A percentile compares a stretch with the other conserved stretches of the same genome.
Conservation (phyloP, 2,329 filamentous ascomycete species). For the Scopulariopsis brevicaulis region DNA sequence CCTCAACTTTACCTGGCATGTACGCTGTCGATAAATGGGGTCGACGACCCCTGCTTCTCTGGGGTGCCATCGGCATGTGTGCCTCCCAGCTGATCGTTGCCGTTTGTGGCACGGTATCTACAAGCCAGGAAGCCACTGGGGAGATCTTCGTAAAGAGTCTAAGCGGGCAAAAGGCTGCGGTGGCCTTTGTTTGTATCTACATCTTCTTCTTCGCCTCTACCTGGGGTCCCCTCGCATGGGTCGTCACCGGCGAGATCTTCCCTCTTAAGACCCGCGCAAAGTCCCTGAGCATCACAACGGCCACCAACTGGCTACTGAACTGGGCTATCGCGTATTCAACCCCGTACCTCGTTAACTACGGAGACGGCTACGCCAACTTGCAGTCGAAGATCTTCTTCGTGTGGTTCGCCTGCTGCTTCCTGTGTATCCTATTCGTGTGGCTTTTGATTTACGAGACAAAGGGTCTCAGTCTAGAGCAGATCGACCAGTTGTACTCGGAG, state of each 20-base stretch:
- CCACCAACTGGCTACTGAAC: conserved; percentile 66
- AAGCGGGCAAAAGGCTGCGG: conserved; percentile 40
- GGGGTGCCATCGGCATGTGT: conserved; percentile 51
- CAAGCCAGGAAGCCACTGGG: conserved; percentile 33
- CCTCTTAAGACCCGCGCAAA: conserved; percentile 54
- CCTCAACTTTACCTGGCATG: conserved; percentile 23
- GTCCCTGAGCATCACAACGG: conserved; percentile 55
- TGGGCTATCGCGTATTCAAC: conserved; percentile 73
- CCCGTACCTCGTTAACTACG: conserved; percentile 68
- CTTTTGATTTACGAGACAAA: conserved; percentile 83
- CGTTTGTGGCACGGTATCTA: conserved; percentile 42
- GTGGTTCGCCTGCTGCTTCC: conserved; percentile 61
- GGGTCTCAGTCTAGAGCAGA: conserved; percentile 69
- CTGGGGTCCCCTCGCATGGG: conserved; percentile 45
- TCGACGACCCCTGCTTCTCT: conserved; percentile 55
- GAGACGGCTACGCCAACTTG: conserved; percentile 59
- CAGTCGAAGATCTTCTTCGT: conserved; percentile 69
- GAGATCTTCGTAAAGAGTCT: conserved; percentile 24
- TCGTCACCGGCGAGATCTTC: conserved; percentile 45
- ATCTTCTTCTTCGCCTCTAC: conserved; percentile 67
- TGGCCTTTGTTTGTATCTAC: conserved; percentile 57
- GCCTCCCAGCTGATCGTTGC: conserved; percentile 49
- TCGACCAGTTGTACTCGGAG: conserved; percentile 67
- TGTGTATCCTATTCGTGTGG: conserved; percentile 62
- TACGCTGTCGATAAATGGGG: conserved; percentile 26